Evolutionary conservation across 2,329 filamentous ascomycete species (phyloP).

Genomic region (Alternaria triticimaculans): DNA sequence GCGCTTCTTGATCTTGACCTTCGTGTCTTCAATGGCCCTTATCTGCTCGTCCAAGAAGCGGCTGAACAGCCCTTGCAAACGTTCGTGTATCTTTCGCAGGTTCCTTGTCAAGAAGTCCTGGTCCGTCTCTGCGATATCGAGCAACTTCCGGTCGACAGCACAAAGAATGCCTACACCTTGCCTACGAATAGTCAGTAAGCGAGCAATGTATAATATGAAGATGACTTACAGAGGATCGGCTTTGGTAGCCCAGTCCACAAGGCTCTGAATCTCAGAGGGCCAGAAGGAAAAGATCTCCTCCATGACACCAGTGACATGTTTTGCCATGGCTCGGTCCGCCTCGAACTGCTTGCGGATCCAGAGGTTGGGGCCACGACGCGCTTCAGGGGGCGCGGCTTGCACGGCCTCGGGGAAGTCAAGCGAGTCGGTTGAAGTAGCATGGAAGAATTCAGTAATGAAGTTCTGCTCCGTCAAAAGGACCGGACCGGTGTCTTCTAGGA

Average conservation of each 20-base stretch:
- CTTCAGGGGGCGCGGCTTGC: conserved; percentile 67
- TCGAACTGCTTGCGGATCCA: conserved; percentile 80
- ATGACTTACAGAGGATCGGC: conserved; percentile 78
- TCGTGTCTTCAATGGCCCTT: conserved; percentile 94
- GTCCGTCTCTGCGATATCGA: conserved; percentile 84
- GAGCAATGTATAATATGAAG: background rate
- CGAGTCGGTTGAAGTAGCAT: conserved; percentile 83
- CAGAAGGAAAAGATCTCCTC: conserved; percentile 86
- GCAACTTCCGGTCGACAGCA: conserved; percentile 78
- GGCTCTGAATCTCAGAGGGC: conserved; percentile 75
- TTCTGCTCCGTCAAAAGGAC: conserved; percentile 94
- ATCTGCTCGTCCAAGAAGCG: conserved; percentile 96
- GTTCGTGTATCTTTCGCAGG: conserved; percentile 79
- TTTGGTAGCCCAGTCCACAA: conserved; percentile 83
- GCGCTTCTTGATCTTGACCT: conserved; percentile 98
- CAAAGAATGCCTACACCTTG: conserved; percentile 90
- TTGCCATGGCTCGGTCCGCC: conserved; percentile 85
- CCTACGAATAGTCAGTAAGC: conserved; percentile 53
- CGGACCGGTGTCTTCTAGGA: conserved; percentile 81
- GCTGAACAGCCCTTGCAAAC: conserved; percentile 76
- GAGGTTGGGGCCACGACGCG: conserved; percentile 75
- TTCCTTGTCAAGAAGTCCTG: conserved; percentile 87
- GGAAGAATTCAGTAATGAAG: conserved; percentile 96
- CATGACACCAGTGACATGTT: conserved; percentile 84
- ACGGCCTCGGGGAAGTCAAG: conserved; percentile 85